phyloP scores from a whole-genome alignment of 2,329 filamentous ascomycete species.

The Botryotinia narcissicola region DNA sequence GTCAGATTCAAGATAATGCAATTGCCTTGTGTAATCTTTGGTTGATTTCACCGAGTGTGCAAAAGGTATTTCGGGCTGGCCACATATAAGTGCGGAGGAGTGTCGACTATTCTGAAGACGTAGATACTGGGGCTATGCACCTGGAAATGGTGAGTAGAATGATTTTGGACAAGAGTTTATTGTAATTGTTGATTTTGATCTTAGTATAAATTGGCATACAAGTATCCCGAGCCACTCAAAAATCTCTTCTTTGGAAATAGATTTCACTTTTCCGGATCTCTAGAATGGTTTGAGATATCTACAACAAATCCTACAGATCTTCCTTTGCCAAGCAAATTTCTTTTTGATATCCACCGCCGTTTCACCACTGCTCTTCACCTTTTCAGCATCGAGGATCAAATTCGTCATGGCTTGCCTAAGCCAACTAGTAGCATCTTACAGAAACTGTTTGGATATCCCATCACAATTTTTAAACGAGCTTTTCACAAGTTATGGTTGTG shows the following conservation, averaged over 20 bases:
- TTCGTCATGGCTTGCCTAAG: background rate
- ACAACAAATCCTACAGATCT: background rate
- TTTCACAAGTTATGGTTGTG: background rate
- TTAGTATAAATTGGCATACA: background rate
- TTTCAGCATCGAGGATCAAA: conserved; percentile 1
- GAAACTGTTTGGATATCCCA: background rate
- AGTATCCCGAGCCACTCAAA: background rate
- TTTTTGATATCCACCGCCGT: background rate
- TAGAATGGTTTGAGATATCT: background rate
- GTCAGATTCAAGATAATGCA: background rate
- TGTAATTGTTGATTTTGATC: background rate
- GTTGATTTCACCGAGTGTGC: background rate
- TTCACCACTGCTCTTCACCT: background rate
- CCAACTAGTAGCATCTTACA: background rate
- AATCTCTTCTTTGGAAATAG: background rate
- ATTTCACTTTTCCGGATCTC: background rate
- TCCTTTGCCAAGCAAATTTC: conserved; percentile 3
- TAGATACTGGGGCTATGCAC: background rate
- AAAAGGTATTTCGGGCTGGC: background rate
- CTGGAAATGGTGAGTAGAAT: background rate
- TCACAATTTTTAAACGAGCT: background rate
- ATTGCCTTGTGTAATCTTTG: background rate
- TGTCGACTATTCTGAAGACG: background rate
- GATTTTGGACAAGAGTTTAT: too few species aligned
- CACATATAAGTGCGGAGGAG: background rate